phyloP scores from a whole-genome alignment of 2,329 filamentous ascomycete genomes.

The Tolypocladium guangdongense region DNA sequence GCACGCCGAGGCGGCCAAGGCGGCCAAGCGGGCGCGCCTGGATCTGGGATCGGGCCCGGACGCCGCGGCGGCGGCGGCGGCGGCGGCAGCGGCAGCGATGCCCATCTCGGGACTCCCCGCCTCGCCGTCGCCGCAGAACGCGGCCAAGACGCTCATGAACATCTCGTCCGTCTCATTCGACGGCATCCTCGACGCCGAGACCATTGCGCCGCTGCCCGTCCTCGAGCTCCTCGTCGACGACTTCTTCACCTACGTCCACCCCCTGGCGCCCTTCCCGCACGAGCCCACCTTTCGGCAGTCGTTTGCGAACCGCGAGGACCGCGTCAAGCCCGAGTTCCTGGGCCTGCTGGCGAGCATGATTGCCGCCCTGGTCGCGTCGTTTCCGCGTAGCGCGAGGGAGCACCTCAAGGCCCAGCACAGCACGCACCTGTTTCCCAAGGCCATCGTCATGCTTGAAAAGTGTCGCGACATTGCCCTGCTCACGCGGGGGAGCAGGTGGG shows the following conservation, averaged over 20 bases:
- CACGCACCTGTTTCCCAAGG: conserved; percentile 55
- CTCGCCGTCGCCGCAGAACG: conserved; percentile 34
- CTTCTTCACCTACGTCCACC: conserved; percentile 76
- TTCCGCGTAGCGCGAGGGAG: conserved; percentile 58
- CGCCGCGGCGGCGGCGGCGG: conserved; percentile 1
- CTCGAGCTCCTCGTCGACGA: conserved; percentile 64
- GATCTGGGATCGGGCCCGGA: conserved; percentile 15
- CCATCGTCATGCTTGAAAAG: conserved; percentile 57
- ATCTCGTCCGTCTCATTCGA: conserved; percentile 26
- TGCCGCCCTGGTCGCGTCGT: conserved; percentile 61
- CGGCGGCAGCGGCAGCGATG: conserved; percentile 5
- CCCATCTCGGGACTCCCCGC: conserved; percentile 3
- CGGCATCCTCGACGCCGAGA: conserved; percentile 48
- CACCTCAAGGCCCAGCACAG: conserved; percentile 57
- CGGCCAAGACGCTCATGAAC: conserved; percentile 37
- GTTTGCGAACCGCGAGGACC: conserved; percentile 56
- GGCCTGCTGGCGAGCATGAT: conserved; percentile 67
- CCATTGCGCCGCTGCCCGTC: conserved; percentile 59
- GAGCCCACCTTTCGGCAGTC: conserved; percentile 65
- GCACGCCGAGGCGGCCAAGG: conserved; percentile 43
- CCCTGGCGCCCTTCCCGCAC: conserved; percentile 66
- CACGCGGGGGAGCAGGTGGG: conserved; percentile 48
- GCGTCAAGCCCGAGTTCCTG: conserved; percentile 54
- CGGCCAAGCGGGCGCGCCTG: conserved; percentile 35
- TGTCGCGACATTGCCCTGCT: conserved; percentile 60